Evolutionary conservation across 169 alveolate genomes (phyloP).

Genomic region (Neospora caninum): DNA sequence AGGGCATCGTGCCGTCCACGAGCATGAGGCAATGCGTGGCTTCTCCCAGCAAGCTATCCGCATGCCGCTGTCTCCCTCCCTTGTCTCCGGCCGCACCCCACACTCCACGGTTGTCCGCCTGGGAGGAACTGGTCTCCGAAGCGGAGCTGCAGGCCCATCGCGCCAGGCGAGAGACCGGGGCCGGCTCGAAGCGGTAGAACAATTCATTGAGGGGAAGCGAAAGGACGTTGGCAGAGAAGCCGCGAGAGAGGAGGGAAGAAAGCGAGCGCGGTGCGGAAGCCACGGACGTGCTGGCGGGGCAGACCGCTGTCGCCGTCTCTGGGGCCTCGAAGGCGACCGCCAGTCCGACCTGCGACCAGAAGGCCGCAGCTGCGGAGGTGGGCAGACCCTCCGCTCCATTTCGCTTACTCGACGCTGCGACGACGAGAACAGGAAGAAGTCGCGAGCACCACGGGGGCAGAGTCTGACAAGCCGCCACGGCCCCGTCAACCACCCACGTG

Average conservation of each 20-base stretch:
- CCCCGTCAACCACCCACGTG: conserved; percentile 41
- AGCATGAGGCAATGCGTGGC: not conserved
- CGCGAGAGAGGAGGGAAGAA: not conserved
- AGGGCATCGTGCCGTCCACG: not conserved
- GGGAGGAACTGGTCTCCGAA: not conserved
- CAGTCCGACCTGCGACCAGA: not conserved
- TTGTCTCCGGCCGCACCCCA: not conserved
- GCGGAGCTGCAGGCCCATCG: not conserved
- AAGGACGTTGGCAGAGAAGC: not conserved
- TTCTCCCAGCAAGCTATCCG: not conserved
- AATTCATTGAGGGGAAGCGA: not conserved
- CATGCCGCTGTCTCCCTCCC: not conserved
- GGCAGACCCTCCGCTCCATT: not conserved
- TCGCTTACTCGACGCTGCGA: not conserved
- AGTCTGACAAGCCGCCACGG: conserved; percentile 51
- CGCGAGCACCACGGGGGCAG: conserved; percentile 55
- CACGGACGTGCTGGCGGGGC: not conserved
- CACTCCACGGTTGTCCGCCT: not conserved
- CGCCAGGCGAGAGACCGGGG: not conserved
- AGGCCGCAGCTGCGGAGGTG: not conserved
- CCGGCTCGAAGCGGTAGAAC: conserved; percentile 31
- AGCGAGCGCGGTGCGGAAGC: no score
- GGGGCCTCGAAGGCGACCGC: not conserved
- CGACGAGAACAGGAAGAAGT: conserved; percentile 59
- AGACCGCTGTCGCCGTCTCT: not conserved